Conservation (phyloP, 2,329 filamentous ascomycete genomes). For the Penicillium fuscoglaucum region DNA sequence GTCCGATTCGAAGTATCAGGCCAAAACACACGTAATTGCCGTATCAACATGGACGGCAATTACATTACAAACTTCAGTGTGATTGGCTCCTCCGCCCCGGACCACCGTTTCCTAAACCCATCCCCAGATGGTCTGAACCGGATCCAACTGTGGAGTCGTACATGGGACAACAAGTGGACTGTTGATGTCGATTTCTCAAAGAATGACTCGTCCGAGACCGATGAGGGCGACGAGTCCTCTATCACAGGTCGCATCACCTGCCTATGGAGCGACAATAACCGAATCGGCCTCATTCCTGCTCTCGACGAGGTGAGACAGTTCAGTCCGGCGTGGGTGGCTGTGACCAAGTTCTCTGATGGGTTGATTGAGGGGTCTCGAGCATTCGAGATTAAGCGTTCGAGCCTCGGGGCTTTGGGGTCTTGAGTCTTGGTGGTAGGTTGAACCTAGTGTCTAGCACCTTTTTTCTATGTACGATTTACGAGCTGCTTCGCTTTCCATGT, state of each 20-base stretch:
- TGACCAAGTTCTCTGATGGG: conserved; percentile 74
- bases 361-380: conserved; percentile 76
- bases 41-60: conserved; percentile 66
- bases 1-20: conserved; percentile 69
- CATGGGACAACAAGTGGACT: conserved; percentile 74
- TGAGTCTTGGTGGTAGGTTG: not conserved
- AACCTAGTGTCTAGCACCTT: not conserved
- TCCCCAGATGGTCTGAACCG: conserved; percentile 64
- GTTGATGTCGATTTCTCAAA: conserved; percentile 64
- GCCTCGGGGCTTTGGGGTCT: not conserved
- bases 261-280: conserved; percentile 84
- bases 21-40: conserved; percentile 75
- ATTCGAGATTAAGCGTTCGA: conserved; percentile 52
- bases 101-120: conserved; percentile 66
- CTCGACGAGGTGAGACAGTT: conserved; percentile 76
- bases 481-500: not conserved
- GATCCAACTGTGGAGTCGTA: conserved; percentile 78
- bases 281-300: conserved; percentile 70
- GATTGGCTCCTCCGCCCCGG: conserved; percentile 57
- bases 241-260: conserved; percentile 71
- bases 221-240: conserved; percentile 31
- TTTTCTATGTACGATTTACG: conserved; percentile 10
- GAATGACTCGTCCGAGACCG: conserved; percentile 33
- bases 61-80: conserved; percentile 66
- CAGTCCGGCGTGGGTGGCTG: conserved; percentile 74